Evolutionary conservation across 345 rosid species (phyloP), one percentile per base, ranked within the genome.

Genomic region (Arabidopsis arenosa): DNA sequence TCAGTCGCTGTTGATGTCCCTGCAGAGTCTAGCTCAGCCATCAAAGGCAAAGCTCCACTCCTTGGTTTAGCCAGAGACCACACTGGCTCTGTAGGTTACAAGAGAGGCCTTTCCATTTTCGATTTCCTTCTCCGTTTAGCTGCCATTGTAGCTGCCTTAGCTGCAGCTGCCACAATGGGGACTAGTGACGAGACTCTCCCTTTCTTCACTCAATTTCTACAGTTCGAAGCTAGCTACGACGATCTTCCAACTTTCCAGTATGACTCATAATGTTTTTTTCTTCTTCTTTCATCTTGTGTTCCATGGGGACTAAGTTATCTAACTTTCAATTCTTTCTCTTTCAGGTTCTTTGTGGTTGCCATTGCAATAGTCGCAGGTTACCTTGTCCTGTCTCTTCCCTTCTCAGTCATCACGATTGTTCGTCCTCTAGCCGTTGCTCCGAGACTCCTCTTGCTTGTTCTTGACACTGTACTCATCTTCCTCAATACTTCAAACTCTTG

Each of bases 281-380:
- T 51, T 30, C 49, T 49, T 41, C 37, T 11, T 60, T 10, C 70
- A 44, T 62, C 43, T 33, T 10, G 65, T 66, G 54, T 12, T 57
- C 28, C 67, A 55, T 23, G 18, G 28, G 13, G 11, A n/a, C 30
- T 17, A 62, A 67, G 26, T 70, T 4, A 36, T 63, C 23, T 45
- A 44, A 35, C 48, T 51, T 62, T 10, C 33, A 7, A 2, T 67
- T 49, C 36, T 48, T 15, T 51, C 23, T 2, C 14, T 12, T 80
- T 73, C 88, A 93, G 98, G 87, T 93, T 88, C 52, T 89, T 91
- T 69, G 85, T 91, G 52, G 83, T 91, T 17, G 90, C 92, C 9
- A 84, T 88, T 91, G 90, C 88, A 43, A 0, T 91, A 12, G 79
- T 87, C 2, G 93, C 83, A 3, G 89, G 89, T 26, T 93, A 93